These are phyloP conservation scores for Penicillium sp. DNA, from an alignment of 2,329 filamentous ascomycete species.

Conservation along the genomic window DNA sequence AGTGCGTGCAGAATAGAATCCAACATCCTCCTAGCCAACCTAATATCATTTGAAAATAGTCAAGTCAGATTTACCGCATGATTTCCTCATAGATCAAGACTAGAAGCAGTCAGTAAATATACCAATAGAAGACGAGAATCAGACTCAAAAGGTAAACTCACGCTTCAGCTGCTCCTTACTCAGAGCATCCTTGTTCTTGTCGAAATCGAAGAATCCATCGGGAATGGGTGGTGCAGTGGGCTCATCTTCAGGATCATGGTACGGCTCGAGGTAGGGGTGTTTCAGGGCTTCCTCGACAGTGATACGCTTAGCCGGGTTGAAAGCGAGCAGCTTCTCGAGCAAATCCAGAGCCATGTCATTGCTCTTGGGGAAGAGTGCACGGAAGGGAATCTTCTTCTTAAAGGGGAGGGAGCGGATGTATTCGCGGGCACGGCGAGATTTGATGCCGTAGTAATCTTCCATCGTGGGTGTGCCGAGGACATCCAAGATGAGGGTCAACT, in stretches of 20 bases:
- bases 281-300: constrained; percentile 94
- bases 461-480: constrained; percentile 96
- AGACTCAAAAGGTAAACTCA: constrained; percentile 27
- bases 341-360: constrained; percentile 91
- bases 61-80: constrained; percentile 50
- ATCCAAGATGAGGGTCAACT: constrained; percentile 91
- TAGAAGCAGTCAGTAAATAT: constrained; percentile 29
- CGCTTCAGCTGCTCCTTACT: constrained; percentile 98
- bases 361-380: too few species aligned
- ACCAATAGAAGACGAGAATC: neutral
- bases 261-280: constrained; percentile 96
- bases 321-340: constrained; percentile 87
- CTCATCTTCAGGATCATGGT: constrained; percentile 97
- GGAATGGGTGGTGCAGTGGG: constrained; percentile 92
- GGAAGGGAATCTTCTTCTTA: constrained; percentile 99
- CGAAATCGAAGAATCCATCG: constrained; percentile 98
- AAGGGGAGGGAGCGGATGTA: constrained; percentile 97
- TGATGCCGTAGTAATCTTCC: constrained; percentile 99
- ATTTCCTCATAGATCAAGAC: constrained; percentile 95
- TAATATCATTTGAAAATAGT: neutral
- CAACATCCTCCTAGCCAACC: neutral
- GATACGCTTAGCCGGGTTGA: constrained; percentile 98
- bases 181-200: constrained; percentile 98
- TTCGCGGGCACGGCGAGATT: constrained; percentile 89
- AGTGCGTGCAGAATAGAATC: constrained; percentile 13